Evolutionary conservation across 129 eudicot genomes (phyloP), one percentile per base, ranked within the genome.

Genomic region (Kitagawia praeruptora): DNA sequence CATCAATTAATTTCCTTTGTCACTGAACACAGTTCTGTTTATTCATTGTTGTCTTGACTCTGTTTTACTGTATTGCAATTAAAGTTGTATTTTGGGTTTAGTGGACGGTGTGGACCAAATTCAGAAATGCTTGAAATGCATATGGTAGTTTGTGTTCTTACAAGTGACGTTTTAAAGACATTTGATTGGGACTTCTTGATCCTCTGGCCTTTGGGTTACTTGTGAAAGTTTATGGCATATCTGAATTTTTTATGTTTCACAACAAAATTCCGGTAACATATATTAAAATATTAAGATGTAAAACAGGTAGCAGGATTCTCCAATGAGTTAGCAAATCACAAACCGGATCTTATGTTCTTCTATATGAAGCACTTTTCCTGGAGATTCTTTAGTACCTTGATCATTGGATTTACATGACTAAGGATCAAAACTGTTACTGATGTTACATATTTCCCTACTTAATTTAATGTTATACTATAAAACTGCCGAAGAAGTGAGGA

Each of bases 1-100:
- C 92, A 69, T 47, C 82, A 76, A 45, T 80, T 75, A 44, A 39
- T 51, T 79, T 75, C 48, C 82, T 37, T 84, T 76, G 42, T 69
- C 61, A 70, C 75, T 28, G 40, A 42, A 25, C 42, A 37, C 40
- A 42, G 18, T 67, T 71, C 40, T 56, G 37, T 75, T 58, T 18
- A 80, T 12, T 25, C 47, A 5, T 18, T 77, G 39, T 67, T 67
- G 73, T 67, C 41, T 66, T 13, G 10, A 34, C 73, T 6, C 13
- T 54, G 63, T 75, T 25, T 70, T 19, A n/a, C 11, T 61, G 69
- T 72, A 51, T 80, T 61, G 67, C 73, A 76, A 44, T 67, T 41
- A 8, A 31, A 67, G 49, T 16, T 49, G 47, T 41, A 41, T 44
- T 27, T 54, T 23, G 39, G 48, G 27, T 28, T 38, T 3, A 51